Base-by-base conservation (phyloP, 179 eudicot genomes). In the Nepenthes alata region DNA sequence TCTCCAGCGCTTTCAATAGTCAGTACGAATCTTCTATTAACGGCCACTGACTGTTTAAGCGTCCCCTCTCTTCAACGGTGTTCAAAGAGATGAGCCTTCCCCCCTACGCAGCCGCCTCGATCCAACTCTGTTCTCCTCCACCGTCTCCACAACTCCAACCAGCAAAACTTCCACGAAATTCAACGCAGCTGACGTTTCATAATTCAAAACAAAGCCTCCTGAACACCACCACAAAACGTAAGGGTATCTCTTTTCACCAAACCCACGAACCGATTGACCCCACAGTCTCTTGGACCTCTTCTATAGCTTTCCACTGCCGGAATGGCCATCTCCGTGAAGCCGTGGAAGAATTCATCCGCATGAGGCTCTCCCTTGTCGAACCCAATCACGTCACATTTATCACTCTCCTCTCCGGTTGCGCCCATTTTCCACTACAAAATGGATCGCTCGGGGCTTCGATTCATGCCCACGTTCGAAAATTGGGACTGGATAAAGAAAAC, bases 371-470 rank as follows among this genome's bases (percentile, higher is more conserved):
- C 1, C 85, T 71, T 0, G 45, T 79, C 45, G 81, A 80, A 4
- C 96, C 96, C 1, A 86, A 89, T 39, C 73, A 84, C 76, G 68
- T 86, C 3, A 83, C 95, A 0, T 79, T 89, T 72, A 72, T 89
- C 38, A 80, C 88, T 34, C 79, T 89, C 53, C 75, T 89, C n/a
- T 84, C 95, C n/a, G 85, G 78, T 0, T 84, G 86, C 49, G 84
- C 90, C 39, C 73, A 72, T 68, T 72, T 64, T 47, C 88, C 89
- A 6, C 38, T 66, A 2, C 59, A 70, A 53, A 77, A 62, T 5
- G 50, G 50, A 2, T 60, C 36, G 7, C 66, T 80, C 6, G 95
- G 87, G 45, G 63, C 63, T 44, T 41, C 78, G 1, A 0, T 89
- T n/a, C 95, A 89, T 58, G 91, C 72, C 1, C 81, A 77, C 57